Base-by-base conservation (phyloP, 148 eudicot species). In the Chenopodium formosanum region DNA sequence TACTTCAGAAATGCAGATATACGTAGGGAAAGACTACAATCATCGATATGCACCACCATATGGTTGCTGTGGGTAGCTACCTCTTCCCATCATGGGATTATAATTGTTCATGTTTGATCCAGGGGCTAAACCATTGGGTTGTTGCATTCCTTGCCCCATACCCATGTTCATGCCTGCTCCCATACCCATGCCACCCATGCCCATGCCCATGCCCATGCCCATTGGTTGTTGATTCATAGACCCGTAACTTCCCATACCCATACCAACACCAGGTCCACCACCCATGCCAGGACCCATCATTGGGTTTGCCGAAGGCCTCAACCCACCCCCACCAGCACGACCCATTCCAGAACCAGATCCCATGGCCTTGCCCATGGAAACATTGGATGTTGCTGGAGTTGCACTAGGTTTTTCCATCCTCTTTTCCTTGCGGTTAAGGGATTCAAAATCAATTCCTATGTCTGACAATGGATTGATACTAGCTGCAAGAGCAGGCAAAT, bases 291-390 rank as follows among this genome's bases (percentile, higher is more conserved):
- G 66, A 2, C 87, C 86, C 86, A 90, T 77, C 92, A 91, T 88
- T 29, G 93, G 83, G 82, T 89, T 91, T 29, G 85, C 78, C 47
- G 85, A 68, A 79, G 94, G 85, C 89, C 96, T 88, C 65, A 89
- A 74, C 75, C 90, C 90, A 81, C 94, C 91, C 75, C 90, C 90
- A 81, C 94, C 91, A 66, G 97, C 91, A 80, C 97, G 97, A 16
- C 99, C 99, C 14, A 94, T 91, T 78, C 97, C 97, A 82, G 97
- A 80, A 78, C 99, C 99, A 40, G 97, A 92, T 78, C 99, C 99
- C 99, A 95, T 95, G 70, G 99, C 99, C 85, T 96, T 94, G 20
- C 99, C 99, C 99, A 96, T 96, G 64, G 85, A 82, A 76, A 94
- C 79, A 78, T 88, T 92, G 27, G 97, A 92, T 64, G 85, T 85